Evolutionary conservation across 2,329 filamentous ascomycete species (phyloP).

Genomic region (Aspergillus vadensis): DNA sequence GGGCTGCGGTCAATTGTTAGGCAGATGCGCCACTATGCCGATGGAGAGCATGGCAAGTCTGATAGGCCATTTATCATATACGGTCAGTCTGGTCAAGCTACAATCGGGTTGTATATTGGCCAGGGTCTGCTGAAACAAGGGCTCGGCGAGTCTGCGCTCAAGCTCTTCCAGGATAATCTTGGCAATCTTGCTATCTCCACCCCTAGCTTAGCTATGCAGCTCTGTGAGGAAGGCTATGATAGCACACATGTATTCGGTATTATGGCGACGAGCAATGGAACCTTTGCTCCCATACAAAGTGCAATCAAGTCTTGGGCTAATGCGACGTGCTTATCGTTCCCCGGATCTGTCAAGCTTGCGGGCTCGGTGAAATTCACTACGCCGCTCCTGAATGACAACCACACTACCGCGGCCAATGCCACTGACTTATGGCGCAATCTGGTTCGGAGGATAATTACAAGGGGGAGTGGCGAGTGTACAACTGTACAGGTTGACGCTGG

Average conservation of each 20-base stretch:
- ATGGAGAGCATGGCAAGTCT: constrained; percentile 25
- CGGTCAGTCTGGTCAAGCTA: constrained; percentile 31
- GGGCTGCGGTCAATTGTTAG: constrained; percentile 26
- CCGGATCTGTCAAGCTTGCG: constrained; percentile 4
- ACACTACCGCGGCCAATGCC: background rate
- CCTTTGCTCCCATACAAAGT: constrained; percentile 33
- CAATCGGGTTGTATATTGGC: constrained; percentile 43
- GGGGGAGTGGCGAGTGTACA: background rate
- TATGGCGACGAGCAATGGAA: constrained; percentile 35
- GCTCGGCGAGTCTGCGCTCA: constrained; percentile 31
- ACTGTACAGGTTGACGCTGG: constrained; percentile 1
- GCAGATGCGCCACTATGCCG: constrained; percentile 34
- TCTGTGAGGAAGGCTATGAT: constrained; percentile 35
- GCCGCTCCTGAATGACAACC: background rate
- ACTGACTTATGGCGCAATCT: background rate
- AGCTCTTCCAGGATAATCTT: constrained; percentile 29
- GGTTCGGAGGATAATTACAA: background rate
- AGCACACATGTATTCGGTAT: constrained; percentile 39
- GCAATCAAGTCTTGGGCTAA: constrained; percentile 16
- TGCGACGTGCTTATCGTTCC: constrained; percentile 14
- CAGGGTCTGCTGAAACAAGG: constrained; percentile 23
- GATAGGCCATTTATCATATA: constrained; percentile 31
- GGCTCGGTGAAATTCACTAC: constrained; percentile 1
- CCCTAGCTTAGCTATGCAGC: constrained; percentile 40
- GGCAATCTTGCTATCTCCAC: constrained; percentile 25